Evolutionary conservation across 2,329 filamentous ascomycete genomes (phyloP).

Genomic region (Penicillium thymicola): DNA sequence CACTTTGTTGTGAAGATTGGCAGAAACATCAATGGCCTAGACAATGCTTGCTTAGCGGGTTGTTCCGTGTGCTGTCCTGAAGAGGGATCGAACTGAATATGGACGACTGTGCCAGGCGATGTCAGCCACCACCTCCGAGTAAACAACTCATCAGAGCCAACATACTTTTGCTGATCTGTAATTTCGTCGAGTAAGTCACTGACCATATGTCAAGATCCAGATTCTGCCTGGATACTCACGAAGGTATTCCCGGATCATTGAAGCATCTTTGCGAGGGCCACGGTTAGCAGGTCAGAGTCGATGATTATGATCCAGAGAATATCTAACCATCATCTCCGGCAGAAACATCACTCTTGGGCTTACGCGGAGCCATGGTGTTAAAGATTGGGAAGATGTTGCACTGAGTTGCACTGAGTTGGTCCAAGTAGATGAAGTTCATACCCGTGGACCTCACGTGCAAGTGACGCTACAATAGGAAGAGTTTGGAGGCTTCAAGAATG

Average conservation of each 20-base stretch:
- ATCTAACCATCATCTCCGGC: conserved; percentile 32
- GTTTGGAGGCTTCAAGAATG: not conserved
- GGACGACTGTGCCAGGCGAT: conserved; percentile 44
- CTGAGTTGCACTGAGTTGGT: not conserved
- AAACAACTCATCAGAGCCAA: not conserved
- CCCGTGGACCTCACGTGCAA: conserved; percentile 1
- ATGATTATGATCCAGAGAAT: not conserved
- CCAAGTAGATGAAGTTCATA: not conserved
- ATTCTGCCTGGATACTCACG: conserved; percentile 35
- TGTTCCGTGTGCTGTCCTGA: not conserved
- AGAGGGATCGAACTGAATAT: conserved; percentile 46
- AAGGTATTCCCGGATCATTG: conserved; percentile 51
- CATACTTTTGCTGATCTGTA: conserved; percentile 50
- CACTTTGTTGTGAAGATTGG: conserved; percentile 60
- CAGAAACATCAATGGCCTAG: conserved; percentile 56
- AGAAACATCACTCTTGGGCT: conserved; percentile 35
- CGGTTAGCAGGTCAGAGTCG: conserved; percentile 3
- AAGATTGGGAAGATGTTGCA: not conserved
- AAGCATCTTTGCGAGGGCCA: conserved; percentile 25
- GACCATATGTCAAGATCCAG: not conserved
- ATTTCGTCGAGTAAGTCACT: not conserved
- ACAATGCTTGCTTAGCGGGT: not conserved
- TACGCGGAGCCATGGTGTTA: conserved; percentile 39
- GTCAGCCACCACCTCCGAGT: conserved; percentile 1
- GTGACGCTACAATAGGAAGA: not conserved